Conservation (phyloP, 306 rosid genomes). For the Gastrolobium bilobum region DNA sequence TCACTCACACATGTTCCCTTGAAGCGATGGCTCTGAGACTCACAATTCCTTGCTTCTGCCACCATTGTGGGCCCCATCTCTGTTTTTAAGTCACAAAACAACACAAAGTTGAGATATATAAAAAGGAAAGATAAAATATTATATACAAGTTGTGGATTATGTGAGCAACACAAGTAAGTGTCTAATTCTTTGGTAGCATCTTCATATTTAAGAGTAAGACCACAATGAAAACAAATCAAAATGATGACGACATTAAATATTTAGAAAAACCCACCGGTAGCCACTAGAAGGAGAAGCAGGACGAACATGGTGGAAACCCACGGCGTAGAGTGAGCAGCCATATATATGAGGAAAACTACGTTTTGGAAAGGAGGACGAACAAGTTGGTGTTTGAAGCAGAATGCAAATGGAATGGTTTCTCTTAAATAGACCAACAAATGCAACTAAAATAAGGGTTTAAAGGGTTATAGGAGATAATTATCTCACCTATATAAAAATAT, state of each 20-base stretch:
- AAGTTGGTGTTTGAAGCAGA: not conserved
- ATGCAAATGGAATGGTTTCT: not conserved
- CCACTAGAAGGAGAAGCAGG: constrained; percentile 58
- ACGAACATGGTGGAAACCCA: constrained; percentile 56
- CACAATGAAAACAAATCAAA: not conserved
- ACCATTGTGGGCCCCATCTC: constrained; percentile 64
- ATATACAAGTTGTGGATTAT: too few species aligned
- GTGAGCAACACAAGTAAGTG: too few species aligned
- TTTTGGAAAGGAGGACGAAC: not conserved
- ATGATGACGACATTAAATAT: not conserved
- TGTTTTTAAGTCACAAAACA: constrained; percentile 23
- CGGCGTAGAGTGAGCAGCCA: constrained; percentile 56
- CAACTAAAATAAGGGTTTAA: not conserved
- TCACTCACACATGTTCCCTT: constrained; percentile 58
- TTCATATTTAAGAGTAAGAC: too few species aligned
- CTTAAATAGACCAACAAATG: constrained; percentile 42
- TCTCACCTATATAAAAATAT: not conserved
- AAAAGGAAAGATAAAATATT: too few species aligned
- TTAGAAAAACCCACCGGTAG: constrained; percentile 56
- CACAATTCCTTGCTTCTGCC: constrained; percentile 69
- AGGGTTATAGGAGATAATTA: not conserved
- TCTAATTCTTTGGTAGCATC: too few species aligned
- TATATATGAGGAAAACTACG: constrained; percentile 37
- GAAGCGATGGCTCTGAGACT: constrained; percentile 61
- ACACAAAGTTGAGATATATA: too few species aligned